phyloP scores from a whole-genome alignment of 352 stramenopile species.

The Phytophthora sp. region DNA sequence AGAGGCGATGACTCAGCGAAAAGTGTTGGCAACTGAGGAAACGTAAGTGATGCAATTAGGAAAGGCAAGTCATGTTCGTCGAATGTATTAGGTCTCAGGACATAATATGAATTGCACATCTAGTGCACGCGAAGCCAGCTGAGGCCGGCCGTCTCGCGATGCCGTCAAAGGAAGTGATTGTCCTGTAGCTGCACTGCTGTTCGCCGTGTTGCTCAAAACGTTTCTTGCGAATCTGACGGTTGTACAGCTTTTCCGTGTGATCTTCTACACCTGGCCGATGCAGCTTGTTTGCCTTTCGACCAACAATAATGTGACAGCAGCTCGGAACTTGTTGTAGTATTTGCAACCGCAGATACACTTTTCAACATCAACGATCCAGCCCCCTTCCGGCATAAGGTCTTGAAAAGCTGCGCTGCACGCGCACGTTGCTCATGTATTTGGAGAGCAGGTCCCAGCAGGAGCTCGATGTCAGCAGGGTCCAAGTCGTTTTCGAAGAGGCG shows the following conservation, averaged over 20 bases:
- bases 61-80: no score
- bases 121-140: not conserved
- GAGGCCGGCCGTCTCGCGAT: not conserved
- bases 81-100: no score
- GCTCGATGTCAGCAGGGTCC: not conserved
- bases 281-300: not conserved
- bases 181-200: no score
- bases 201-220: no score
- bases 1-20: no score
- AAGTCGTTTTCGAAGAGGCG: not conserved
- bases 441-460: not conserved
- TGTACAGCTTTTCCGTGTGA: no score
- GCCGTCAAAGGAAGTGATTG: not conserved
- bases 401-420: slow-evolving; percentile 3
- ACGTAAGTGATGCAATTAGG: not conserved
- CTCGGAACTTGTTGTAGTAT: slow-evolving; percentile 5
- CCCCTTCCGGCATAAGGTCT: not conserved
- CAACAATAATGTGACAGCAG: slow-evolving; percentile 9
- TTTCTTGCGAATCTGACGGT: no score
- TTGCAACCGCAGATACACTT: slow-evolving; percentile 9
- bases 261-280: no score
- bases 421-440: slow-evolving; percentile 1
- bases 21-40: no score
- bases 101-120: not conserved
- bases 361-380: slow-evolving; percentile 3